Evolutionary conservation across 2,329 filamentous ascomycete genomes (phyloP).

Genomic region (Ophiostoma himal-ulmi): DNA sequence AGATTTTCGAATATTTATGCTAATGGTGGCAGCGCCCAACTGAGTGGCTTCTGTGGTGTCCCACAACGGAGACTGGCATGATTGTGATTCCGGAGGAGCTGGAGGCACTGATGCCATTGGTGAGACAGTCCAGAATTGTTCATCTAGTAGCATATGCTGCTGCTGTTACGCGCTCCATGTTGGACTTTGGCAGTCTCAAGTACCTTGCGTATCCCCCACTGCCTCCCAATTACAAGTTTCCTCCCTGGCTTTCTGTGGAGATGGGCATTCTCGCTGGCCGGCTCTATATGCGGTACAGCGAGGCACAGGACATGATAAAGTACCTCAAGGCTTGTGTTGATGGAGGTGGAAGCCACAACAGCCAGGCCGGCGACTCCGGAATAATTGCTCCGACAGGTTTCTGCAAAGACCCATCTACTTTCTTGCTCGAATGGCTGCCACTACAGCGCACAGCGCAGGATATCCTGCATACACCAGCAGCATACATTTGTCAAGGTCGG

Average conservation of each 20-base stretch:
- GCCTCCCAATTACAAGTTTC: constrained; percentile 37
- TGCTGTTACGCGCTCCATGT: constrained; percentile 55
- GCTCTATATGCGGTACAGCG: constrained; percentile 51
- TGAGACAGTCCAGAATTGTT: constrained; percentile 30
- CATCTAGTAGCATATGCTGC: constrained; percentile 50
- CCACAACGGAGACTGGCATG: constrained; percentile 42
- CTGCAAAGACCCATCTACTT: constrained; percentile 37
- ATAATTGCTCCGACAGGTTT: constrained; percentile 13
- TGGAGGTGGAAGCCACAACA: constrained; percentile 14
- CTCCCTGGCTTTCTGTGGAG: constrained; percentile 51
- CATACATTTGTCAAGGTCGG: constrained; percentile 49
- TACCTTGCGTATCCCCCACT: constrained; percentile 50
- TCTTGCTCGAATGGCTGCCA: constrained; percentile 53
- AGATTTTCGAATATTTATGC: constrained; percentile 20
- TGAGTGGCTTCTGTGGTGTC: constrained; percentile 57
- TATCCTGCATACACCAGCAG: constrained; percentile 53
- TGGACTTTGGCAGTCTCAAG: constrained; percentile 48
- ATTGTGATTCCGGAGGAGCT: constrained; percentile 60
- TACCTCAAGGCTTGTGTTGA: constrained; percentile 32
- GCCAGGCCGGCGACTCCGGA: too few species aligned
- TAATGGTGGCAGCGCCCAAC: constrained; percentile 37
- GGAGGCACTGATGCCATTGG: constrained; percentile 45
- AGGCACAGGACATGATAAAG: constrained; percentile 36
- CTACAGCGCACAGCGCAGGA: constrained; percentile 51
- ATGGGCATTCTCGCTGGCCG: constrained; percentile 56